These are phyloP conservation scores for Solanum dulcamara DNA, from an alignment of 257 asterid species.

Conservation along the genomic window DNA sequence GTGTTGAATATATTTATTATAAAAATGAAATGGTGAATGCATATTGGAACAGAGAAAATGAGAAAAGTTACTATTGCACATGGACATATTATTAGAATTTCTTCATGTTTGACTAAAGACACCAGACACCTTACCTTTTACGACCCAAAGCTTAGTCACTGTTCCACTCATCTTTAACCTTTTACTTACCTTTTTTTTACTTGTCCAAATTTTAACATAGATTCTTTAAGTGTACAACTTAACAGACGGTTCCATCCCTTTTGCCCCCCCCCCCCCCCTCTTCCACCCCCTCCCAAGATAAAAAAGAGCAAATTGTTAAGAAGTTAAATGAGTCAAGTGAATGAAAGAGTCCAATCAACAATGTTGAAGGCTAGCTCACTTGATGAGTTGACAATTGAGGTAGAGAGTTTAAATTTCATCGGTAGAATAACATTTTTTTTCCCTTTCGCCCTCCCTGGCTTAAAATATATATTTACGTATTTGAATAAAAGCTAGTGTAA, in stretches of 20 bases:
- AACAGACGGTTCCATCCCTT: not conserved
- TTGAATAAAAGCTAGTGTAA: not conserved
- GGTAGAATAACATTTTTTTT: not conserved
- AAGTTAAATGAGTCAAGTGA: not conserved
- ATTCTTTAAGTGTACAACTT: not conserved
- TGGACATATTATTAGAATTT: not conserved
- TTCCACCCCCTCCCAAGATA: not conserved
- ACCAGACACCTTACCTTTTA: not conserved
- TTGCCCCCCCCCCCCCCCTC: not conserved
- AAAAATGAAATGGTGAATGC: not conserved
- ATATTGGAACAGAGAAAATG: not conserved
- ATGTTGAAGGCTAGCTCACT: not conserved
- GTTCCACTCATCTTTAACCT: conserved; percentile 1
- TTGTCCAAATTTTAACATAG: not conserved
- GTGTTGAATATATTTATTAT: not conserved
- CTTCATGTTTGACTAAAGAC: not conserved
- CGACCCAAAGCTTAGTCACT: not conserved
- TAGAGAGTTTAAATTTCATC: not conserved
- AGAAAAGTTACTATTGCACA: not conserved
- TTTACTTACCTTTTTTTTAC: not conserved
- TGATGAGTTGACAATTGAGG: not conserved
- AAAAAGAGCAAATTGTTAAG: not conserved
- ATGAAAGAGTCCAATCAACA: not conserved
- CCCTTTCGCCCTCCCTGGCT: not conserved
- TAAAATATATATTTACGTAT: not conserved